A percentile compares a stretch with the other conserved stretches of the same genome.
phyloP scores from a whole-genome alignment of 2,329 filamentous ascomycete genomes.

The Phoma sp. region DNA sequence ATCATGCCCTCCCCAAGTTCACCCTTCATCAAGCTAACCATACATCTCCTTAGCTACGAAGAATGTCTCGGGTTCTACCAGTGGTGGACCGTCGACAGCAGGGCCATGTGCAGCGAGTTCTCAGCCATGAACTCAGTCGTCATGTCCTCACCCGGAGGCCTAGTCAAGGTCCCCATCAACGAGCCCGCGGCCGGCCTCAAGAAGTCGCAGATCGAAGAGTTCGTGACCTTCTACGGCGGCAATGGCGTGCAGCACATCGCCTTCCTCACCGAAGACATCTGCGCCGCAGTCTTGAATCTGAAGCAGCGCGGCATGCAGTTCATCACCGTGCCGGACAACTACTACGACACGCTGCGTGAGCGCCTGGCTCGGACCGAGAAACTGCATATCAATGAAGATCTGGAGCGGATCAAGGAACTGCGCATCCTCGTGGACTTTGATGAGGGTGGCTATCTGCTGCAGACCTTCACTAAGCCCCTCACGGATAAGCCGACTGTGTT shows the following conservation, averaged over 20 bases:
- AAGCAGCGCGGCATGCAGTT: conserved; percentile 90
- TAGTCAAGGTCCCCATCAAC: conserved; percentile 98
- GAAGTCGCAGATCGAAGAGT: conserved; percentile 91
- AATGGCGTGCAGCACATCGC: conserved; percentile 94
- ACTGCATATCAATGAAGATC: conserved; percentile 71
- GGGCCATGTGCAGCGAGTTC: conserved; percentile 90
- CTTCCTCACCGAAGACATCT: conserved; percentile 80
- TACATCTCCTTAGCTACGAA: too few species aligned
- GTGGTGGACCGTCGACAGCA: conserved; percentile 97
- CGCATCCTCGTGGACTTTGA: conserved; percentile 96
- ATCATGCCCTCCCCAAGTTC: too few species aligned
- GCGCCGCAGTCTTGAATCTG: conserved; percentile 76
- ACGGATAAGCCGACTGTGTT: conserved; percentile 96
- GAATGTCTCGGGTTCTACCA: conserved; percentile 89
- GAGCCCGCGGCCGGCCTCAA: conserved; percentile 90
- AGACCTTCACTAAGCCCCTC: conserved; percentile 71
- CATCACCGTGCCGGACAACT: conserved; percentile 82
- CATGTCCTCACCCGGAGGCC: conserved; percentile 83
- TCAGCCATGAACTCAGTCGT: conserved; percentile 87
- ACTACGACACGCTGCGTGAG: conserved; percentile 78
- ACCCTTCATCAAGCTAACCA: too few species aligned
- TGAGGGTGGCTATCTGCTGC: conserved; percentile 81
- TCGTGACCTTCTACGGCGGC: conserved; percentile 85
- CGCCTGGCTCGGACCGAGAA: conserved; percentile 76
- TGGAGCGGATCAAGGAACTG: conserved; percentile 75